A percentile compares a stretch with the other conserved stretches of the same genome.
Evolutionary conservation across 1,284 basidiomycete species (phyloP).

Genomic region (Laetiporus sulphureus): DNA sequence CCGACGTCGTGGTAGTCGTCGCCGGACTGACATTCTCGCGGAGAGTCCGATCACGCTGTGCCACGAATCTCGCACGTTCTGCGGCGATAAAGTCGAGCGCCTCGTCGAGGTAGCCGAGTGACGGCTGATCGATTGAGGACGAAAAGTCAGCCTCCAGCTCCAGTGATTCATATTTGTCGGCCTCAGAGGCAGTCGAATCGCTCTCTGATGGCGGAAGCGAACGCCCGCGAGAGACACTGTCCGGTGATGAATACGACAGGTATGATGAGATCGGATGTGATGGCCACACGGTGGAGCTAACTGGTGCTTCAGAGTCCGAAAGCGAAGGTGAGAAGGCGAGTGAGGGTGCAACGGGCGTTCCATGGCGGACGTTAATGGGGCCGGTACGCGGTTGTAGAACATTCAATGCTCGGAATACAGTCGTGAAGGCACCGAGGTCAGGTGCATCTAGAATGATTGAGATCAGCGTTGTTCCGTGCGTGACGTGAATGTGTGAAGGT

Average conservation of each 20-base stretch:
- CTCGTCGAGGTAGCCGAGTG: slow-evolving; percentile 57
- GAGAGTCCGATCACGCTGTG: slow-evolving; percentile 33
- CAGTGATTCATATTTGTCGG: slow-evolving; percentile 12
- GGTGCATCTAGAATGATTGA: slow-evolving; percentile 71
- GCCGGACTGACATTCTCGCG: slow-evolving; percentile 22
- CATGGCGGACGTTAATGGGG: no score
- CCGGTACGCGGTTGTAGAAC: slow-evolving; percentile 49
- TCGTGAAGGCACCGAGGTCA: slow-evolving; percentile 68
- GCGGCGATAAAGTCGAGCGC: slow-evolving; percentile 61
- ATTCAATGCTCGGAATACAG: slow-evolving; percentile 62
- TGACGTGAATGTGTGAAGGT: no score
- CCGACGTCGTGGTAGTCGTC: slow-evolving; percentile 33
- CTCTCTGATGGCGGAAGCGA: slow-evolving; percentile 21
- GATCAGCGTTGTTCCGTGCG: no score
- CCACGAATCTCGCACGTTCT: slow-evolving; percentile 47
- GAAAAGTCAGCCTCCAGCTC: no score
- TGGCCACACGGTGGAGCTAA: slow-evolving; percentile 57
- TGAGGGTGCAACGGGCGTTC: no score
- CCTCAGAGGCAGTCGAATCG: slow-evolving; percentile 24
- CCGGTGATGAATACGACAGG: slow-evolving; percentile 30
- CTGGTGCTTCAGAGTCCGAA: slow-evolving; percentile 38
- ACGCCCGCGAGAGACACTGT: slow-evolving; percentile 20
- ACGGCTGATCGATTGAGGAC: slow-evolving; percentile 42
- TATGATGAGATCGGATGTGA: slow-evolving; percentile 58
- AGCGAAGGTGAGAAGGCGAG: slow-evolving; percentile 26